Base-by-base conservation (phyloP, 2,329 filamentous ascomycete species). In the Trichoderma breve region DNA sequence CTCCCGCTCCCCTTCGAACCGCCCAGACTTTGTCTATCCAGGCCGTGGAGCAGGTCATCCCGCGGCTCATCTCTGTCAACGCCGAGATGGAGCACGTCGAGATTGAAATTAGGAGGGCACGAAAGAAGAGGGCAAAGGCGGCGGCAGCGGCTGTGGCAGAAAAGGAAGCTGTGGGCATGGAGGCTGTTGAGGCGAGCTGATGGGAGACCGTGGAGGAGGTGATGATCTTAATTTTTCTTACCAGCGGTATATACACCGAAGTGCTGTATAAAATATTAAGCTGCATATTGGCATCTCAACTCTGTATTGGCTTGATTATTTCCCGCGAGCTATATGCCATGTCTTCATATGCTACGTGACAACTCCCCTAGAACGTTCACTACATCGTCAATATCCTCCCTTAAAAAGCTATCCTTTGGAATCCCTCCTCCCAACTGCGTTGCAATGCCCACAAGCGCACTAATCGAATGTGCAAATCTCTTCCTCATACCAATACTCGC, bases 71-170 rank as follows among this genome's bases (percentile, higher is more conserved):
- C 7, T 86, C 85, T 1, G 80, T 92, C n/a, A 84, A 85, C 43
- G 84, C 84, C 32, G 86, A 89, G 76, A 89, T 95, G 87, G 83
- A 84, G 15, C 81, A 82, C n/a, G 78, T 93, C 6, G 92, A 94
- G 82, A 89, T 91, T 66, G 87, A 92, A 75, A 89, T 95, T 69
- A 85, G 91, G 47, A 83, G 91, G 71, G 87, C 86, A 43, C 82
- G 85, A 71, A 90, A 90, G 82, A 85, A 79, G 80, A 81, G 86
- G 43, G 83, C 84, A 30, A 89, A 88, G 78, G 82, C 82, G 1
- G 69, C 78, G 2, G 80, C 82, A 26, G 71, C 78, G 4, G 80
- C 82, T 26, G 82, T 79, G 74, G 75, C 76, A 24, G 82, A 79
- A 74, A 76, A 76, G 66, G 76, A 77, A 39, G 72, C 71, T 15